Percentiles rank a stretch among this genome's conserved stretches.
Conservation (phyloP, 192 early-diverging fungal genomes). For the Backusella liffmaniae region DNA sequence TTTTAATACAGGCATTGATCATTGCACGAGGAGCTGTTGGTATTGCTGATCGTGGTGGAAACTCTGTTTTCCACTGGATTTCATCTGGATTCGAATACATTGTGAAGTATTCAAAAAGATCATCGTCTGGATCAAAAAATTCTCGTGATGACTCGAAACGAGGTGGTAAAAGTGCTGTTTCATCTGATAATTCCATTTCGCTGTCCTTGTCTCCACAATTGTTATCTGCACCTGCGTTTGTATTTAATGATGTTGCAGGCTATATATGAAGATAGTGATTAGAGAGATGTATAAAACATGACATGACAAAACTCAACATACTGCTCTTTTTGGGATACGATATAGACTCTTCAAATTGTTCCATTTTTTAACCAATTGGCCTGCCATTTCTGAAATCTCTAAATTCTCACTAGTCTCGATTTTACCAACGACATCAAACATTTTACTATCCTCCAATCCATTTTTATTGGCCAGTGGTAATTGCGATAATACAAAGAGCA, state of each 20-base stretch:
- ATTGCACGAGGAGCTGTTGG: slow-evolving; percentile 35
- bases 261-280: background rate
- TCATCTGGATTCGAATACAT: slow-evolving; percentile 13
- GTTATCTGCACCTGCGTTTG: background rate
- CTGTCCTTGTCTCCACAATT: background rate
- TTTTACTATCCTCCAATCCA: slow-evolving; percentile 69
- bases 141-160: slow-evolving; percentile 27
- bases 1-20: slow-evolving; percentile 7
- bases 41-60: slow-evolving; percentile 16
- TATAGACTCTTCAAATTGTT: slow-evolving; percentile 50
- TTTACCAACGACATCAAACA: slow-evolving; percentile 65
- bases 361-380: slow-evolving; percentile 53
- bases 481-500: slow-evolving; percentile 56
- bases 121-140: slow-evolving; percentile 32
- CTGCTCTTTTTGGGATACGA: slow-evolving; percentile 53
- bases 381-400: slow-evolving; percentile 46
- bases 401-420: slow-evolving; percentile 47
- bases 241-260: background rate
- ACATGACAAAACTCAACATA: slow-evolving; percentile 10
- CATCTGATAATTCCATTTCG: background rate
- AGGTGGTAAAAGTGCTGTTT: background rate
- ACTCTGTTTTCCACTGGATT: slow-evolving; percentile 11
- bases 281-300: too few relatives aligned
- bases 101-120: slow-evolving; percentile 33
- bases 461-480: slow-evolving; percentile 83